These are phyloP conservation scores for Saturnispora besseyi DNA, from an alignment of 805 yeast genomes.

Conservation along the genomic window DNA sequence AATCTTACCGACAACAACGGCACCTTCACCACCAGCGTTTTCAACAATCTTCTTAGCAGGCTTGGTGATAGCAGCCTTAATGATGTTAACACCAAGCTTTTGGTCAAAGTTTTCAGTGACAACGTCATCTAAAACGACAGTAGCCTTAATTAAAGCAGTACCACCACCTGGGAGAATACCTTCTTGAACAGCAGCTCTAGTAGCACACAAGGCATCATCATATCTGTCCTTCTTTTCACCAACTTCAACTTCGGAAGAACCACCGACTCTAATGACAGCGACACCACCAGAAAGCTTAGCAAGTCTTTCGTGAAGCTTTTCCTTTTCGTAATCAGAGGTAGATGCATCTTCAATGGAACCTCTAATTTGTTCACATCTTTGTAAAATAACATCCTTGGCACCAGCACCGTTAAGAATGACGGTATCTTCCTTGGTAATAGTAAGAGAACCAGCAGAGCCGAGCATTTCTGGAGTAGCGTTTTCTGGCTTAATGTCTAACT, in stretches of 20 bases:
- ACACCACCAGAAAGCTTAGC: constrained; percentile 98
- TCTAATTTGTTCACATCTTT: constrained; percentile 92
- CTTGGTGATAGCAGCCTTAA: constrained; percentile 83
- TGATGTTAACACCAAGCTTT: constrained; percentile 89
- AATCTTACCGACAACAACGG: constrained; percentile 91
- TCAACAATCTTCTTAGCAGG: constrained; percentile 95
- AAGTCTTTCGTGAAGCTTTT: constrained; percentile 93
- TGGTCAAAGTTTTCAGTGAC: constrained; percentile 88
- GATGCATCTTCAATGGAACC: constrained; percentile 62
- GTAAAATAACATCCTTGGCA: constrained; percentile 63
- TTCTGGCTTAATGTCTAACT: constrained; percentile 91
- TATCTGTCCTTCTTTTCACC: constrained; percentile 99
- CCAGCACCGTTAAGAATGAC: constrained; percentile 92
- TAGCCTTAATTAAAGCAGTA: constrained; percentile 92
- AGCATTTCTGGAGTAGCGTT: constrained; percentile 82
- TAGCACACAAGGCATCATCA: constrained; percentile 96
- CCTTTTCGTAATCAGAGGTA: constrained; percentile 87
- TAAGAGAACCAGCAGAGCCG: constrained; percentile 86
- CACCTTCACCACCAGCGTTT: constrained; percentile 96
- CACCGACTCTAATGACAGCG: constrained; percentile 96
- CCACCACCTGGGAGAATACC: constrained; percentile 99
- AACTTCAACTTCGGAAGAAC: constrained; percentile 93
- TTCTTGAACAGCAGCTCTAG: constrained; percentile 98
- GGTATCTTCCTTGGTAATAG: constrained; percentile 93
- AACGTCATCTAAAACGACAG: constrained; percentile 60